Conservation (phyloP, 1,284 basidiomycete species). For the Vanrija pseudolonga region DNA sequence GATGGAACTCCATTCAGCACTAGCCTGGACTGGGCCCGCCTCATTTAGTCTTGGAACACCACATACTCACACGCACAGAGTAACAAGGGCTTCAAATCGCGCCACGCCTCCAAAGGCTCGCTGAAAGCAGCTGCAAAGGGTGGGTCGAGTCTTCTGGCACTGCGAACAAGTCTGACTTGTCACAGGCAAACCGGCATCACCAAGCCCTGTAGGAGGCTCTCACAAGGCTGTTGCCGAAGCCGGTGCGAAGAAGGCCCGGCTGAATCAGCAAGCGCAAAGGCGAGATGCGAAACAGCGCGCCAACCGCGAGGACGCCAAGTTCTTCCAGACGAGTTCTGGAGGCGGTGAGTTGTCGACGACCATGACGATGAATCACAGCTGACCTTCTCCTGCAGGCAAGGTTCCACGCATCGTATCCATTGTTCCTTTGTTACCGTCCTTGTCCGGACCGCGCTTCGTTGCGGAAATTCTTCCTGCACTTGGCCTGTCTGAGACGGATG, state of each 20-base stretch:
- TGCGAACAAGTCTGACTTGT: not conserved
- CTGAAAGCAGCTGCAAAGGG: constrained; percentile 80
- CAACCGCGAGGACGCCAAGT: constrained; percentile 53
- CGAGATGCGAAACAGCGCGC: constrained; percentile 63
- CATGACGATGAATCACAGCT: not conserved
- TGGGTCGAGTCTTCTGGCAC: constrained; percentile 32
- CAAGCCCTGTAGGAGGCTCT: constrained; percentile 17
- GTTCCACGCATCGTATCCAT: constrained; percentile 52
- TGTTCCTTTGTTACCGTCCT: constrained; percentile 41
- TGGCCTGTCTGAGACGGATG: constrained; percentile 57
- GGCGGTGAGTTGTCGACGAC: constrained; percentile 30
- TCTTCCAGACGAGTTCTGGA: constrained; percentile 48
- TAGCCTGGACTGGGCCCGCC: not conserved
- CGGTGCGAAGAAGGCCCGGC: constrained; percentile 38
- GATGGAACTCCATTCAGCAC: not conserved
- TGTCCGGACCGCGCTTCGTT: constrained; percentile 67
- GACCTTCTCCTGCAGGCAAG: constrained; percentile 23
- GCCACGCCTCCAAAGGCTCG: constrained; percentile 75
- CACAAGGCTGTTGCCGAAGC: constrained; percentile 25
- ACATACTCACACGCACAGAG: constrained; percentile 51
- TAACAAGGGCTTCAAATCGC: constrained; percentile 87
- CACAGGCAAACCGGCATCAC: constrained; percentile 61
- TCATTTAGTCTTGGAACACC: not conserved
- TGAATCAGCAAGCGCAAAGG: constrained; percentile 44
- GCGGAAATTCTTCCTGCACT: constrained; percentile 65